Percentiles rank a stretch among this genome's conserved stretches.
Evolutionary conservation across 257 asterid genomes (phyloP).

Genomic region (Gynochthodes officinalis): DNA sequence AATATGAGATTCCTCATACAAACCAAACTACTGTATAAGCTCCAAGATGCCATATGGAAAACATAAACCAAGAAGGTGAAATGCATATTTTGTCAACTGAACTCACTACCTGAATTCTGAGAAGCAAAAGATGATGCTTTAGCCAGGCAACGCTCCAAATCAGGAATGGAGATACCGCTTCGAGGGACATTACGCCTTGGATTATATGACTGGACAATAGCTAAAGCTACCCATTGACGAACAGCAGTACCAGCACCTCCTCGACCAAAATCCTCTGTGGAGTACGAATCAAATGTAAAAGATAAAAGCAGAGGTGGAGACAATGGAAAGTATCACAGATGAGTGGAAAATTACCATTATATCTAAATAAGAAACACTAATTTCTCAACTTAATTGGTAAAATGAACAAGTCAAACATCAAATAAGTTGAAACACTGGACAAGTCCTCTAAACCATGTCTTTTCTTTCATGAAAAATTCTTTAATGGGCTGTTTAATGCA

Average conservation of each 20-base stretch:
- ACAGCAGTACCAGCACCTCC: slow-evolving; percentile 32
- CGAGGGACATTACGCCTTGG: slow-evolving; percentile 80
- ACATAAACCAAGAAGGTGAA: neutral
- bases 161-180: slow-evolving; percentile 60
- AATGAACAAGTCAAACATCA: too few species aligned
- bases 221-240: slow-evolving; percentile 83
- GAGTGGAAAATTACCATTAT: too few species aligned
- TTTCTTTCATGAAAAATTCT: neutral
- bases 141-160: slow-evolving; percentile 74
- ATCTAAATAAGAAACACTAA: neutral
- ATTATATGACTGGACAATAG: slow-evolving; percentile 86
- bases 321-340: neutral
- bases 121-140: slow-evolving; percentile 81
- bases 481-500: neutral
- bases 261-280: slow-evolving; percentile 50
- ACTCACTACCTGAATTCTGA: slow-evolving; percentile 59
- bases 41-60: neutral
- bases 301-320: slow-evolving; percentile 1
- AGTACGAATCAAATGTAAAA: slow-evolving; percentile 15
- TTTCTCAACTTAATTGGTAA: neutral
- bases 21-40: neutral
- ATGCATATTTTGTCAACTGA: neutral
- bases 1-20: neutral
- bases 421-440: neutral
- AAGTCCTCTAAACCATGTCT: neutral